Evolutionary conservation across 306 rosid genomes (phyloP).

Genomic region (Glycine soja): DNA sequence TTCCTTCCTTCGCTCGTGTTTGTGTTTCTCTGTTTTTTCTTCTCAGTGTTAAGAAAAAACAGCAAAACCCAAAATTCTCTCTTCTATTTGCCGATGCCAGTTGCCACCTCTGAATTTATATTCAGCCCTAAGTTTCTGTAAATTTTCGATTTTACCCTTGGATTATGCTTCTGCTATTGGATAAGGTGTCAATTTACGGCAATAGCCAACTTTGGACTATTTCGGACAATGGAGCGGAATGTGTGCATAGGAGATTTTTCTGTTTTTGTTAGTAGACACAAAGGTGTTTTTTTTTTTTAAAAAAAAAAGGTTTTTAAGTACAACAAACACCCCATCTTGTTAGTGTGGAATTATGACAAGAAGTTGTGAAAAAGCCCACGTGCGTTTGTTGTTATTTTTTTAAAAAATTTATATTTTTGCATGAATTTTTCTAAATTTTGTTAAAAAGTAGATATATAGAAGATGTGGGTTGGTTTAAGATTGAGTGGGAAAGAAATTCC

Average conservation of each 20-base stretch:
- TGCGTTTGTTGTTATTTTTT: not conserved
- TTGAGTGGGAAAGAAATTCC: no score
- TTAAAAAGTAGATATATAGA: not conserved
- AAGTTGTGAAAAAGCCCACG: not conserved
- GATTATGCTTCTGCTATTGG: constrained; percentile 20
- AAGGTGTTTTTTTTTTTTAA: not conserved
- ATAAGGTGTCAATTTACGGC: constrained; percentile 15
- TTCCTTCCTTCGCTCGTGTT: constrained; percentile 20
- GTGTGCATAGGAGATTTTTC: not conserved
- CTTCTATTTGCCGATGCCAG: constrained; percentile 6
- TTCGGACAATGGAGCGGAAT: constrained; percentile 6
- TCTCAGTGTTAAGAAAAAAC: constrained; percentile 2
- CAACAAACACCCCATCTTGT: no score
- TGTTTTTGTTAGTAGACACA: not conserved
- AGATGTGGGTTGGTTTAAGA: no score
- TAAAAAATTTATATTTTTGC: not conserved
- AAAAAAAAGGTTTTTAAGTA: not conserved
- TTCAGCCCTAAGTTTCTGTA: constrained; percentile 19
- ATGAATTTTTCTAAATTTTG: not conserved
- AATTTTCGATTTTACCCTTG: constrained; percentile 43
- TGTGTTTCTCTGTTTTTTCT: constrained; percentile 15
- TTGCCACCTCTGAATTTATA: constrained; percentile 39
- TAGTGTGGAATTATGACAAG: not conserved
- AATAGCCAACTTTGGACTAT: not conserved
- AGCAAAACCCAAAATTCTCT: constrained; percentile 41